Conservation (phyloP, 2,329 filamentous ascomycete species). For the Metarhizium anisopliae region DNA sequence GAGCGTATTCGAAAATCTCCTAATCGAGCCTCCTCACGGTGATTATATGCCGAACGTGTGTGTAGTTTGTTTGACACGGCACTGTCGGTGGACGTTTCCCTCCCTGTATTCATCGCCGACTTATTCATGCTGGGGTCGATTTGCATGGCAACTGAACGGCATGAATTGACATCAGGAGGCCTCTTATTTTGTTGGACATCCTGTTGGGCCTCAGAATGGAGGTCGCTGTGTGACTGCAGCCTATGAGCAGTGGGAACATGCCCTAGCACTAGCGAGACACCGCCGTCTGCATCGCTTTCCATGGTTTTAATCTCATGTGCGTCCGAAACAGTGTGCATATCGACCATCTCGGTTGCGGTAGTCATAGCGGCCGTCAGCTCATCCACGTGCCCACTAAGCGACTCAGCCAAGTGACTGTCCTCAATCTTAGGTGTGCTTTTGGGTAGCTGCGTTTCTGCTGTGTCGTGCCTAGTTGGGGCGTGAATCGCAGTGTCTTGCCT, state of each 20-base stretch:
- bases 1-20: too few species aligned
- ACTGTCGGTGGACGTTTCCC: not conserved
- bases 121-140: not conserved
- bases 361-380: not conserved
- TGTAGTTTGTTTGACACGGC: not conserved
- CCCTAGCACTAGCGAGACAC: conserved; percentile 1
- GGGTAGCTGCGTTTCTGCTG: not conserved
- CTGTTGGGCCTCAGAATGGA: not conserved
- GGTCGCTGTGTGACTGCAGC: not conserved
- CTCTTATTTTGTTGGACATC: not conserved
- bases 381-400: not conserved
- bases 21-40: too few species aligned
- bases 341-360: not conserved
- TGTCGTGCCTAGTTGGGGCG: not conserved
- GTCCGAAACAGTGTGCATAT: not conserved
- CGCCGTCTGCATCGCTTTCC: conserved; percentile 4
- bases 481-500: not conserved
- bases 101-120: not conserved
- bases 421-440: not conserved
- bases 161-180: too few species aligned
- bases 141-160: not conserved
- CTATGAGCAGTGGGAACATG: not conserved
- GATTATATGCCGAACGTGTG: too few species aligned
- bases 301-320: not conserved
- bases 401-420: not conserved